phyloP scores from a whole-genome alignment of 176 grass and related monocot genomes.

The Urochloa ruziziensis region DNA sequence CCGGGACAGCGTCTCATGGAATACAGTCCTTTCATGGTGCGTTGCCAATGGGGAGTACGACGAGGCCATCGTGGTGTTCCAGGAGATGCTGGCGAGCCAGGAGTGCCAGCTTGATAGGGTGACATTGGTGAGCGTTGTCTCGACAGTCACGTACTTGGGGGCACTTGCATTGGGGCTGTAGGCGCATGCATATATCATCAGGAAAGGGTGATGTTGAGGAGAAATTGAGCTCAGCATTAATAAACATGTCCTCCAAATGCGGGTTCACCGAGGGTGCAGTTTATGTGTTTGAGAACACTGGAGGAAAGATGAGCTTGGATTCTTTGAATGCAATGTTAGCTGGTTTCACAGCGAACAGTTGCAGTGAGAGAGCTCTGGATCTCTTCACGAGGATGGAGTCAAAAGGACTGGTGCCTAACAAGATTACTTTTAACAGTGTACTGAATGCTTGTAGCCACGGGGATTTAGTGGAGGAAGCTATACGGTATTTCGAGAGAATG shows the following conservation, averaged over 20 bases:
- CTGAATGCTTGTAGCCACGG: conserved; percentile 72
- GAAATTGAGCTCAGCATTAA: conserved; percentile 53
- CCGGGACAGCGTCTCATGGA: conserved; percentile 61
- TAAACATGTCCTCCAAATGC: conserved; percentile 65
- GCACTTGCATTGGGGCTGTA: conserved; percentile 48
- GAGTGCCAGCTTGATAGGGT: conserved; percentile 55
- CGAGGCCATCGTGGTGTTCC: conserved; percentile 42
- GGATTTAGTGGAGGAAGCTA: conserved; percentile 48
- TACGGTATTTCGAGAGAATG: conserved; percentile 48
- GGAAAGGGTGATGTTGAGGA: conserved; percentile 40
- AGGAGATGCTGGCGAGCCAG: conserved; percentile 33
- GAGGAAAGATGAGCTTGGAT: conserved; percentile 35
- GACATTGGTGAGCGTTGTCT: conserved; percentile 56
- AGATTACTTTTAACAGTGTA: conserved; percentile 53
- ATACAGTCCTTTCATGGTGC: conserved; percentile 53
- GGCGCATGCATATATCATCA: conserved; percentile 52
- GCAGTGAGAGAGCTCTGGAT: conserved; percentile 40
- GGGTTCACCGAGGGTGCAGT: conserved; percentile 61
- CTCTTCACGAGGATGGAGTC: conserved; percentile 53
- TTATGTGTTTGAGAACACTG: conserved; percentile 42
- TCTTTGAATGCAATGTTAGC: conserved; percentile 59
- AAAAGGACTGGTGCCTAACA: conserved; percentile 41
- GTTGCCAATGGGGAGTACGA: conserved; percentile 37
- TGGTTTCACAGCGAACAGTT: conserved; percentile 54
- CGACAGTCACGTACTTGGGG: conserved; percentile 48